Base-by-base conservation (phyloP, 2,329 filamentous ascomycete genomes). In the Cladosporium cucumerinum region DNA sequence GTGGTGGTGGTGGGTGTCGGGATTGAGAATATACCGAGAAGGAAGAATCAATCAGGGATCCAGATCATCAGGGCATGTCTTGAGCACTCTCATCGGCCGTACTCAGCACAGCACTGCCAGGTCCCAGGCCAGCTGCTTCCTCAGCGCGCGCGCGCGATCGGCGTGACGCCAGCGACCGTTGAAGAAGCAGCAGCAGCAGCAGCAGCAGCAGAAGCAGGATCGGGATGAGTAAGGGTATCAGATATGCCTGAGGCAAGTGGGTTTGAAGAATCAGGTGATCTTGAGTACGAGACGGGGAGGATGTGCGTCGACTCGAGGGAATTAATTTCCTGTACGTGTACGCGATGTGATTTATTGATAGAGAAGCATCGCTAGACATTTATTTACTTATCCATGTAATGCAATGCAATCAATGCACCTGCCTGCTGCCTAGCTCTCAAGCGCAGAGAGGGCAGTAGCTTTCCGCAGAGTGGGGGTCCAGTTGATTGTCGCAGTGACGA, bases 61-160 rank as follows among this genome's bases (percentile, higher is more conserved):
- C 18, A 11, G n/a, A n/a, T 5, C 5, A 54, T n/a, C 26, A 21
- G 12, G 5, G 51, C 51, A 54, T 54, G 51, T 54, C 16, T 54
- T 18, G 51, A 12, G 12, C 12, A 28, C 25, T 54, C 48, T 51
- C 48, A 28, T 30, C 23, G 59, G 51, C 23, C 57, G 51, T 46
- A 54, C 21, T 34, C 49, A 54, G 66, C 66, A 51, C 64, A 62
- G 36, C 62, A 65, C 21, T 67, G 18, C 16, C 36, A n/a, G 18
- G n/a, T n/a, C n/a, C n/a, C 28, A 6, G 2, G 66, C 43, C 14
- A 26, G 21, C 18, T 59, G 23, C 34, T 39, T 32, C 55, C 34
- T 28, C 34, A 28, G 55, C 34, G 55, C 55, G 55, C 34, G 55
- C 55, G 55, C 23, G 18, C 43, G 25, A 59, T 59, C 36, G 34